These are phyloP conservation scores for Daedaleopsis sinensis DNA, from an alignment of 768 basidiomycete species.

Conservation along the genomic window DNA sequence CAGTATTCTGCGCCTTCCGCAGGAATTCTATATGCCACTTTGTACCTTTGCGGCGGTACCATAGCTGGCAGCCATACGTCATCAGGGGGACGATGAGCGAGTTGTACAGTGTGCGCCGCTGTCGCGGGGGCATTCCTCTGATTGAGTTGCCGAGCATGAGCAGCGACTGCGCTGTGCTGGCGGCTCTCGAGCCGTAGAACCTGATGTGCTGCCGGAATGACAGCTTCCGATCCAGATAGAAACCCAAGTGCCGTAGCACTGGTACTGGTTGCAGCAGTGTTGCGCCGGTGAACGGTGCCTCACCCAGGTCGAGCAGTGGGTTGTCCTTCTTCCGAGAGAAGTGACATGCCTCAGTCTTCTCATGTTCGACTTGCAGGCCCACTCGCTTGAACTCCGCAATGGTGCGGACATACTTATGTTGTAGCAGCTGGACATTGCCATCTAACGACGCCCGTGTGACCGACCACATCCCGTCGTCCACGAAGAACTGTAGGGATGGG, in stretches of 20 bases:
- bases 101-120: slow-evolving; percentile 22
- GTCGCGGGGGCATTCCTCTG: slow-evolving; percentile 16
- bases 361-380: too few relatives aligned
- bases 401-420: too few relatives aligned
- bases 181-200: slow-evolving; percentile 16
- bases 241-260: slow-evolving; percentile 21
- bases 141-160: slow-evolving; percentile 23
- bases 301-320: too few relatives aligned
- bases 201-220: slow-evolving; percentile 13
- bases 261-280: too few relatives aligned
- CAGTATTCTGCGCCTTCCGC: slow-evolving; percentile 17
- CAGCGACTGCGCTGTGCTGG: slow-evolving; percentile 16
- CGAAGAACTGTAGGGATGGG: too few relatives aligned
- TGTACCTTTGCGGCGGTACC: slow-evolving; percentile 18
- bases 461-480: too few relatives aligned
- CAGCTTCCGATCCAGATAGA: slow-evolving; percentile 19
- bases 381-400: too few relatives aligned
- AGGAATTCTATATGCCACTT: slow-evolving; percentile 8
- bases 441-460: too few relatives aligned
- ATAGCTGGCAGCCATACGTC: slow-evolving; percentile 22
- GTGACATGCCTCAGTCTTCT: too few relatives aligned
- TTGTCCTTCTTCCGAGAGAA: too few relatives aligned
- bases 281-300: too few relatives aligned
- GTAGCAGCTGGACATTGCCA: too few relatives aligned
- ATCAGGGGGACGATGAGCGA: slow-evolving; percentile 21